Percentiles rank a stretch among this genome's conserved stretches.
Conservation (phyloP, 2,329 filamentous ascomycete species). For the Verticillium klebahnii region DNA sequence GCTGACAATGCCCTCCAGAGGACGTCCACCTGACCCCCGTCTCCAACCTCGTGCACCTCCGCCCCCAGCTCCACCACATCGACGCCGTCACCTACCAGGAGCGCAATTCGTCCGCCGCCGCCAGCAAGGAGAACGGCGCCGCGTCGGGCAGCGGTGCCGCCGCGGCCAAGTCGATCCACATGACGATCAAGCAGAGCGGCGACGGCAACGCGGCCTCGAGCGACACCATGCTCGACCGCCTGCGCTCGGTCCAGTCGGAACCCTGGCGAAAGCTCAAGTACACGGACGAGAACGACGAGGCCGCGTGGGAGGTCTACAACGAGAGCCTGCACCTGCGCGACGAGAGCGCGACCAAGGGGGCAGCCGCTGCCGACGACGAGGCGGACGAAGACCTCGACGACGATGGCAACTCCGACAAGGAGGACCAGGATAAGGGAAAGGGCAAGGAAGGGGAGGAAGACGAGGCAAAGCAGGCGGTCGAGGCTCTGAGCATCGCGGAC, state of each 20-base stretch:
- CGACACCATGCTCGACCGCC: constrained; percentile 69
- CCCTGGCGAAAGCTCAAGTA: constrained; percentile 76
- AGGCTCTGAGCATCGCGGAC: constrained; percentile 18
- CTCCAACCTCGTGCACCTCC: constrained; percentile 78
- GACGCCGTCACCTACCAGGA: constrained; percentile 77
- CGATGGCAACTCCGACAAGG: not conserved
- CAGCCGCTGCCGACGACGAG: constrained; percentile 7
- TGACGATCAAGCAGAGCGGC: constrained; percentile 75
- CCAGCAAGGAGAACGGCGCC: constrained; percentile 28
- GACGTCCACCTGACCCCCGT: constrained; percentile 84
- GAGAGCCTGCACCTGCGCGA: constrained; percentile 60
- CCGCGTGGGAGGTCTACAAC: constrained; percentile 72
- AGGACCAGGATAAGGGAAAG: constrained; percentile 10
- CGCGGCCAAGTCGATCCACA: constrained; percentile 70
- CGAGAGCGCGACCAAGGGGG: constrained; percentile 6
- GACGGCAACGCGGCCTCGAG: constrained; percentile 61
- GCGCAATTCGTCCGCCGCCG: constrained; percentile 38
- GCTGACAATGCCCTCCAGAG: constrained; percentile 40
- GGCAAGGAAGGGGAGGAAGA: constrained; percentile 19
- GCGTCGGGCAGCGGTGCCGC: constrained; percentile 28
- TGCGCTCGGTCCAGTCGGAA: constrained; percentile 76
- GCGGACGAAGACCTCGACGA: constrained; percentile 13
- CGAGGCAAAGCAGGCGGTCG: constrained; percentile 7
- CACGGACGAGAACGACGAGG: constrained; percentile 72
- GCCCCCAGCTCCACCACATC: constrained; percentile 88